Conservation (phyloP, 352 stramenopile species). For the Phytophthora ramorum region DNA sequence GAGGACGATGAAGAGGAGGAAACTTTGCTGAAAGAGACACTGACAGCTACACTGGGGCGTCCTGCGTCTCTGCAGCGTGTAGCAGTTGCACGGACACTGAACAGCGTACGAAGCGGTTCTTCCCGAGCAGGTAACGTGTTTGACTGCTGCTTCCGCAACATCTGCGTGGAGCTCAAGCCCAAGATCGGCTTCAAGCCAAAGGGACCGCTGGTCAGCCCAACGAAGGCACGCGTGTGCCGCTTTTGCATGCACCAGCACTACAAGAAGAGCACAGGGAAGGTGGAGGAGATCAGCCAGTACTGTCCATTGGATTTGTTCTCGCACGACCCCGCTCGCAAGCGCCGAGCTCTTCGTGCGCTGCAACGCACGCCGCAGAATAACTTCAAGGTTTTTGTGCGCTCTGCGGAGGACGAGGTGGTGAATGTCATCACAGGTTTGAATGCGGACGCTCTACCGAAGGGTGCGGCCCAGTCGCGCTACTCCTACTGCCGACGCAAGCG, state of each 20-base stretch:
- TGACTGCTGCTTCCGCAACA: conserved; percentile 86
- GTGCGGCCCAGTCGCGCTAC: conserved; percentile 63
- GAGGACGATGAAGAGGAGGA: conserved; percentile 44
- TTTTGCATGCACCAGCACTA: conserved; percentile 93
- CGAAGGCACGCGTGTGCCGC: conserved; percentile 72
- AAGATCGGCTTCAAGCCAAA: conserved; percentile 86
- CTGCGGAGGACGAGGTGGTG: conserved; percentile 76
- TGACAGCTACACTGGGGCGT: conserved; percentile 13
- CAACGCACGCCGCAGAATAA: conserved; percentile 91
- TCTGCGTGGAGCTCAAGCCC: conserved; percentile 90
- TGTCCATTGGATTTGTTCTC: conserved; percentile 88
- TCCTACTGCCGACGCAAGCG: conserved; percentile 78
- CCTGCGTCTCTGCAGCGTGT: conserved; percentile 12
- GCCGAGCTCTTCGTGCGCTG: conserved; percentile 63
- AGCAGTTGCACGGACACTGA: conserved; percentile 6
- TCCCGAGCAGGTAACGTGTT: conserved; percentile 72
- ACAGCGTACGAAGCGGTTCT: conserved; percentile 41
- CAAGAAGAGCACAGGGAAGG: conserved; percentile 75
- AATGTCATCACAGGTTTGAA: conserved; percentile 81
- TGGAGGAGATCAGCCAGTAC: conserved; percentile 86
- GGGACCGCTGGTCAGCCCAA: conserved; percentile 55
- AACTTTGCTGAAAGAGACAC: conserved; percentile 17
- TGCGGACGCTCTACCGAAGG: conserved; percentile 74
- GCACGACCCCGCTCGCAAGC: conserved; percentile 59
- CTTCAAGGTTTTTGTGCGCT: conserved; percentile 89